phyloP scores from a whole-genome alignment of 2,329 filamentous ascomycete genomes.

The Ustilaginoidea virens region DNA sequence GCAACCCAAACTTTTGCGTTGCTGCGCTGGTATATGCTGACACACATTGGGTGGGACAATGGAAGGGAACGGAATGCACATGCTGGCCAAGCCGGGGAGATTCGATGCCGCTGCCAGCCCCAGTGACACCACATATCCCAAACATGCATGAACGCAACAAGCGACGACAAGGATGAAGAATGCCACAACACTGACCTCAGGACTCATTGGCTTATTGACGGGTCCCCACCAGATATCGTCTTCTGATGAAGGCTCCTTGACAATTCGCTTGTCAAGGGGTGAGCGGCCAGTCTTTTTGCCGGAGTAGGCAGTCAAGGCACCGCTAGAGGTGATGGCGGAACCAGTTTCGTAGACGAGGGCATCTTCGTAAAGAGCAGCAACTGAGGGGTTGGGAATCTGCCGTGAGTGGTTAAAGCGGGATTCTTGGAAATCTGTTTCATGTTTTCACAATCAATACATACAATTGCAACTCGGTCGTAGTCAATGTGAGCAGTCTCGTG shows the following conservation, averaged over 20 bases:
- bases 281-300: conserved; percentile 96
- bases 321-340: conserved; percentile 89
- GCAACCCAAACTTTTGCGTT: no score
- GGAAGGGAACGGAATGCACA: no score
- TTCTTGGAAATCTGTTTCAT: no score
- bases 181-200: conserved; percentile 53
- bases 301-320: conserved; percentile 92
- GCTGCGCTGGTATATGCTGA: no score
- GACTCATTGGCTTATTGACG: conserved; percentile 97
- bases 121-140: no score
- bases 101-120: no score
- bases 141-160: neutral
- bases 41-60: no score
- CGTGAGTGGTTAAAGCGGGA: neutral
- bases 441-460: conserved; percentile 35
- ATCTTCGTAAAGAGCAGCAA: conserved; percentile 96
- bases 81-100: no score
- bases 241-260: conserved; percentile 78
- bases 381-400: conserved; percentile 77
- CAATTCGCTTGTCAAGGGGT: conserved; percentile 92
- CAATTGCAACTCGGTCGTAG: conserved; percentile 96
- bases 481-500: conserved; percentile 98
- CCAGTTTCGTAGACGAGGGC: conserved; percentile 90
- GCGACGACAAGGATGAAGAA: conserved; percentile 4
- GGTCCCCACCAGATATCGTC: conserved; percentile 97